Conservation (phyloP, 768 basidiomycete species). For the Leucosporidium scottii region DNA sequence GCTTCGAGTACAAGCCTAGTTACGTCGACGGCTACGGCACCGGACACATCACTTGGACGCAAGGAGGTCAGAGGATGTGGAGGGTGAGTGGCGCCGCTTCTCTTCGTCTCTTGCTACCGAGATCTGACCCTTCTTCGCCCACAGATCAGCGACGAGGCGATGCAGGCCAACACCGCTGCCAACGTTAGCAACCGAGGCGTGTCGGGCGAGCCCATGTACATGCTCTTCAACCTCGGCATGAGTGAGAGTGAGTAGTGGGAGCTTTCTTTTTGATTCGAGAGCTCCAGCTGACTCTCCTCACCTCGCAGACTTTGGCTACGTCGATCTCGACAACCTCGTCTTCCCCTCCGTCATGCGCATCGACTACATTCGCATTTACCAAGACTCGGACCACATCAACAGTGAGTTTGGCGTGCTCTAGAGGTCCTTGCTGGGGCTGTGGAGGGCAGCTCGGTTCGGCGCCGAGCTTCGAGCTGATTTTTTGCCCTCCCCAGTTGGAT, state of each 20-base stretch:
- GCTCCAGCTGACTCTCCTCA: not conserved
- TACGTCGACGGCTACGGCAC: conserved; percentile 47
- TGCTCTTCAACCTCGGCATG: conserved; percentile 32
- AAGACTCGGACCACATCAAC: conserved; percentile 51
- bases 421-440: conserved; percentile 37
- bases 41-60: conserved; percentile 81
- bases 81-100: conserved; percentile 50
- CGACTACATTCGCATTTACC: conserved; percentile 89
- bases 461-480: conserved; percentile 42
- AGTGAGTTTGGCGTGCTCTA: conserved; percentile 4
- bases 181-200: conserved; percentile 60
- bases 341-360: conserved; percentile 71
- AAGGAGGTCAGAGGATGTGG: conserved; percentile 62
- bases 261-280: not conserved
- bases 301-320: not conserved
- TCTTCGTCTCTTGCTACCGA: not conserved
- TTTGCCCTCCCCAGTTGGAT: conserved; percentile 48
- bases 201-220: conserved; percentile 76
- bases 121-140: not conserved
- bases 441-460: conserved; percentile 57
- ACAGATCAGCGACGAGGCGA: conserved; percentile 54
- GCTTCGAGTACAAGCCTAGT: conserved; percentile 37
- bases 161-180: conserved; percentile 57
- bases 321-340: conserved; percentile 58
- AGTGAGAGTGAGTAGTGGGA: not conserved